Conservation (phyloP, 2,329 filamentous ascomycete genomes). For the Colletotrichum brevisporum region DNA sequence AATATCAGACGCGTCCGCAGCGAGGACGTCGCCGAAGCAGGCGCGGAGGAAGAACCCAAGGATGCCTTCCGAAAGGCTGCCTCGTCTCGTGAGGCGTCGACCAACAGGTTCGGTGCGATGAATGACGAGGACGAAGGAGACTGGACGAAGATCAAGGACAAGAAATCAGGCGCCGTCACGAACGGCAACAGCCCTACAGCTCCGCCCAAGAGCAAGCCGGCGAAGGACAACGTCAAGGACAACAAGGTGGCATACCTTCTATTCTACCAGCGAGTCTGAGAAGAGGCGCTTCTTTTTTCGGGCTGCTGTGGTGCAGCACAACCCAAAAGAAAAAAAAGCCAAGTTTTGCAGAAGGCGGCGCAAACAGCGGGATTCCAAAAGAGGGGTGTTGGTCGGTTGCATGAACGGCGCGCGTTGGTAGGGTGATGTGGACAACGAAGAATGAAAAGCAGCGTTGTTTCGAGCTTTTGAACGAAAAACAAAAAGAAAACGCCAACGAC, state of each 20-base stretch:
- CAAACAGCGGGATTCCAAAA: not conserved
- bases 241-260: conserved; percentile 98
- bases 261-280: conserved; percentile 86
- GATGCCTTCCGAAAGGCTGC: conserved; percentile 75
- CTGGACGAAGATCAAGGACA: conserved; percentile 88
- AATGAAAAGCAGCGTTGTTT: conserved; percentile 2
- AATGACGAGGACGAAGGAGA: conserved; percentile 77
- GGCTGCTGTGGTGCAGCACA: no score
- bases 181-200: conserved; percentile 66
- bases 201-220: conserved; percentile 64
- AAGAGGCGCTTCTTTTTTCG: conserved; percentile 23
- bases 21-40: conserved; percentile 90
- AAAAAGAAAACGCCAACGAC: not conserved
- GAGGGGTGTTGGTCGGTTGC: not conserved
- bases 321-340: not conserved
- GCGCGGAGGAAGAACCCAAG: conserved; percentile 83
- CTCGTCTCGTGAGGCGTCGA: conserved; percentile 56
- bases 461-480: not conserved
- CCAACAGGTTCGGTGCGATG: conserved; percentile 82
- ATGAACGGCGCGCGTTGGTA: not conserved
- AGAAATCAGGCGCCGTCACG: conserved; percentile 80
- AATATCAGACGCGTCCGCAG: conserved; percentile 86
- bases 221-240: conserved; percentile 80
- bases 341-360: conserved; percentile 11
- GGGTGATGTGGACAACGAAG: conserved; percentile 2